These are phyloP conservation scores for Moelleriella libera DNA, from an alignment of 2,329 filamentous ascomycete species.

Conservation along the genomic window DNA sequence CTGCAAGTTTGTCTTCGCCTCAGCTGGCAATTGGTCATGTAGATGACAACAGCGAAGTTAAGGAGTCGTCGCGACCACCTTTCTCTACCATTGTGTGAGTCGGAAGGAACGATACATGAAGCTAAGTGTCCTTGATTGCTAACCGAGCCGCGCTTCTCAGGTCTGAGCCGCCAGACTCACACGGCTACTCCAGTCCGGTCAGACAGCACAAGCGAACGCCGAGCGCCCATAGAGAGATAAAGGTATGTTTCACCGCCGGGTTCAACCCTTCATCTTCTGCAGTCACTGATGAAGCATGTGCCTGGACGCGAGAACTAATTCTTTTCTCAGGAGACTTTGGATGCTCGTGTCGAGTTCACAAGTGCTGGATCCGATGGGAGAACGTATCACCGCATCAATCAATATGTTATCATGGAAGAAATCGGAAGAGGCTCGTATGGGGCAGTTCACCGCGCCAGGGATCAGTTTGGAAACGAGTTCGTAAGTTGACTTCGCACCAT, in stretches of 20 bases:
- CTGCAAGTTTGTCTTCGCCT: slow-evolving; percentile 10
- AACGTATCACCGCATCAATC: slow-evolving; percentile 79
- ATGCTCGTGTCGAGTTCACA: slow-evolving; percentile 76
- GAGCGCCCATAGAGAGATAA: slow-evolving; percentile 42
- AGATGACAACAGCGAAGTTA: slow-evolving; percentile 6
- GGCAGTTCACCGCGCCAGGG: slow-evolving; percentile 75
- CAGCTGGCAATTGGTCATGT: slow-evolving; percentile 15
- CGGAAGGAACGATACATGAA: background rate
- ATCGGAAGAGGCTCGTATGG: slow-evolving; percentile 96
- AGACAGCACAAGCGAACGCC: slow-evolving; percentile 44
- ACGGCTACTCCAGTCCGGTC: slow-evolving; percentile 35
- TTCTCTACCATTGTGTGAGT: slow-evolving; percentile 27
- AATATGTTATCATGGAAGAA: slow-evolving; percentile 87
- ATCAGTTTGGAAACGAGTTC: slow-evolving; percentile 88
- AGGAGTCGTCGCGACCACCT: slow-evolving; percentile 9
- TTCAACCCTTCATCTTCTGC: background rate
- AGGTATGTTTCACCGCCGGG: slow-evolving; percentile 21
- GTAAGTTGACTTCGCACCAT: slow-evolving; percentile 35
- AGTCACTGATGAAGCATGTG: background rate
- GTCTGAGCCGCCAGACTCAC: slow-evolving; percentile 24
- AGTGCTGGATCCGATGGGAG: slow-evolving; percentile 73
- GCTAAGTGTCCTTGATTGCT: background rate
- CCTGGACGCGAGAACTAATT: background rate
- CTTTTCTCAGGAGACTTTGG: slow-evolving; percentile 62
- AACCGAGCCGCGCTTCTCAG: slow-evolving; percentile 13